Evolutionary conservation across 768 basidiomycete genomes (phyloP).

Genomic region (Lactarius hengduanensis): DNA sequence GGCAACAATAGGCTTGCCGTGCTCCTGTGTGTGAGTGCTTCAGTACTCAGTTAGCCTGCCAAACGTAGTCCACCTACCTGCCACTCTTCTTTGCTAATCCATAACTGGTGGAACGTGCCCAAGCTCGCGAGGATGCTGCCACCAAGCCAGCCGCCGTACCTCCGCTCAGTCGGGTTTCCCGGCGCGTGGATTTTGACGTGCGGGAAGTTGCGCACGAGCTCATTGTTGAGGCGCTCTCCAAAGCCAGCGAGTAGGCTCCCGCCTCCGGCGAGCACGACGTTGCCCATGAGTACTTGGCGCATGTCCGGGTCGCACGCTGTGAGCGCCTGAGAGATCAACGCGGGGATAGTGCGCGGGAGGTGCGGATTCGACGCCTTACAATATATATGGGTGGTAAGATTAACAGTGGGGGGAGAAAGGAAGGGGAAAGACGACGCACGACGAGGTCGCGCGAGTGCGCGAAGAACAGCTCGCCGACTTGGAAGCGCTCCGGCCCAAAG

Average conservation of each 20-base stretch:
- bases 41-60: neutral
- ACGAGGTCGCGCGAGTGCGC: slow-evolving; percentile 50
- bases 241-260: slow-evolving; percentile 86
- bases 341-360: slow-evolving; percentile 71
- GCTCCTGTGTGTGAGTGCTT: slow-evolving; percentile 51
- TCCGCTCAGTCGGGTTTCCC: slow-evolving; percentile 84
- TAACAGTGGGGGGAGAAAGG: neutral
- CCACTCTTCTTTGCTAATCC: slow-evolving; percentile 95
- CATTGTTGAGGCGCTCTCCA: slow-evolving; percentile 74
- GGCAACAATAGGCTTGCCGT: slow-evolving; percentile 77
- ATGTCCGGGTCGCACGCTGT: slow-evolving; percentile 89
- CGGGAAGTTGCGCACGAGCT: slow-evolving; percentile 71
- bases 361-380: slow-evolving; percentile 56
- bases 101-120: slow-evolving; percentile 96
- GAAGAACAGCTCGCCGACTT: slow-evolving; percentile 89
- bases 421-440: slow-evolving; percentile 30
- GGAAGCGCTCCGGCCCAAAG: slow-evolving; percentile 79
- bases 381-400: neutral
- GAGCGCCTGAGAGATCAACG: slow-evolving; percentile 75
- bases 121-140: slow-evolving; percentile 92
- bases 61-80: slow-evolving; percentile 50
- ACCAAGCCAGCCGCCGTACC: slow-evolving; percentile 93
- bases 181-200: slow-evolving; percentile 93
- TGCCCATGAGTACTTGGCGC: slow-evolving; percentile 84
- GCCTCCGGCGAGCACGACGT: slow-evolving; percentile 95